A percentile compares a stretch with the other conserved stretches of the same genome.
These are phyloP conservation scores for Sonneratia alba DNA, from an alignment of 345 rosid species.

Conservation along the genomic window DNA sequence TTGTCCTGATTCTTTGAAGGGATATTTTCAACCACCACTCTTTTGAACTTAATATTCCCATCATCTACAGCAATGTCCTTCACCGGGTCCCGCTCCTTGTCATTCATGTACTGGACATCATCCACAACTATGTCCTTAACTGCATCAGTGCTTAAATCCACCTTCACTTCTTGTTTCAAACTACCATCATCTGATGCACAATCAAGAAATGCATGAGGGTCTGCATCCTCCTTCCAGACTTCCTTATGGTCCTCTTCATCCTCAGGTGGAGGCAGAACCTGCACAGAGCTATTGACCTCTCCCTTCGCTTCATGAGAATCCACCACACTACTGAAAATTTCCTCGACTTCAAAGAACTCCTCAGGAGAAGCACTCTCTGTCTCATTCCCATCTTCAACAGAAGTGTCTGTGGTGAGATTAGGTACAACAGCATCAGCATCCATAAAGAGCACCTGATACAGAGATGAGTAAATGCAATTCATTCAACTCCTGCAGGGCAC, in stretches of 20 bases:
- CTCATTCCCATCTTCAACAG: slow-evolving; percentile 61
- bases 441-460: slow-evolving; percentile 85
- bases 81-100: slow-evolving; percentile 49
- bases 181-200: slow-evolving; percentile 66
- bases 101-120: slow-evolving; percentile 69
- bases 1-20: slow-evolving; percentile 25
- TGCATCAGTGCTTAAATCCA: slow-evolving; percentile 39
- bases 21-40: slow-evolving; percentile 20
- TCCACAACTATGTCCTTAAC: slow-evolving; percentile 91
- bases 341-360: slow-evolving; percentile 96
- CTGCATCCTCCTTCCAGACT: slow-evolving; percentile 62
- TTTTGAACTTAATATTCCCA: slow-evolving; percentile 38
- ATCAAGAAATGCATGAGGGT: slow-evolving; percentile 59
- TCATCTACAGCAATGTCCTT: slow-evolving; percentile 86
- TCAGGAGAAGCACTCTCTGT: slow-evolving; percentile 71
- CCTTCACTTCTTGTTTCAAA: slow-evolving; percentile 36
- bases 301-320: slow-evolving; percentile 56
- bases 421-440: slow-evolving; percentile 67
- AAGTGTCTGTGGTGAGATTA: slow-evolving; percentile 33
- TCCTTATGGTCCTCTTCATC: slow-evolving; percentile 29
- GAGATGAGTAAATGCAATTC: slow-evolving; percentile 38
- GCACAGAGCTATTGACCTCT: slow-evolving; percentile 18
- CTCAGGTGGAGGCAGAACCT: neutral
- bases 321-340: slow-evolving; percentile 67
- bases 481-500: slow-evolving; percentile 53